Percentiles rank a stretch among this genome's conserved stretches.
Evolutionary conservation across 352 stramenopile species (phyloP).

Genomic region (Pythium brachiatum): DNA sequence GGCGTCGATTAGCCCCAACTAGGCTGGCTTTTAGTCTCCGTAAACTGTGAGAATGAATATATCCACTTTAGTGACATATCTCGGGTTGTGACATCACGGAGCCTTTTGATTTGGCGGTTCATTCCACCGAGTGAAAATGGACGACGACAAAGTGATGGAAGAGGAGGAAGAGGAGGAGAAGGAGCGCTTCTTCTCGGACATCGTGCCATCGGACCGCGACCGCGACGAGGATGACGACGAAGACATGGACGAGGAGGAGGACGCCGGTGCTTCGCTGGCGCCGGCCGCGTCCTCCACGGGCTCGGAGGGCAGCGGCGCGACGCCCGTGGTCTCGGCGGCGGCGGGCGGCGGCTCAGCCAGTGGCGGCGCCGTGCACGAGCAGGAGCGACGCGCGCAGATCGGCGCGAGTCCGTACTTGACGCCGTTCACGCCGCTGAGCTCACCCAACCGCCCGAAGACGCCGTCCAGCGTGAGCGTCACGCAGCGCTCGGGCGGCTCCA

Average conservation of each 20-base stretch:
- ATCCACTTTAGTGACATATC: not conserved
- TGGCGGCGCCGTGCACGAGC: slow-evolving; percentile 24
- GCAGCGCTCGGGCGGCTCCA: slow-evolving; percentile 20
- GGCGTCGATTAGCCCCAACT: slow-evolving; percentile 10
- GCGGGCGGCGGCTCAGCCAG: slow-evolving; percentile 10
- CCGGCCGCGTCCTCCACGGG: slow-evolving; percentile 17
- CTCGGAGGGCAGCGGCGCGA: slow-evolving; percentile 13
- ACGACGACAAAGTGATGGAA: slow-evolving; percentile 30
- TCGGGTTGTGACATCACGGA: not conserved
- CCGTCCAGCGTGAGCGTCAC: slow-evolving; percentile 35
- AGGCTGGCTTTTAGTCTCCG: not conserved
- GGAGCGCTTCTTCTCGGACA: slow-evolving; percentile 26
- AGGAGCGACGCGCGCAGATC: slow-evolving; percentile 61
- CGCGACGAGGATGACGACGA: slow-evolving; percentile 17
- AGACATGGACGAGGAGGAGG: slow-evolving; percentile 18
- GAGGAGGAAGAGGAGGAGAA: slow-evolving; percentile 25
- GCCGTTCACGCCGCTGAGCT: slow-evolving; percentile 69
- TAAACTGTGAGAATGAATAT: not conserved
- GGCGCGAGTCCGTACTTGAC: slow-evolving; percentile 60
- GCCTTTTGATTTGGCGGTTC: not conserved
- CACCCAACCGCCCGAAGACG: slow-evolving; percentile 51
- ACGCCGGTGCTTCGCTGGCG: slow-evolving; percentile 11
- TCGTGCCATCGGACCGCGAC: slow-evolving; percentile 15
- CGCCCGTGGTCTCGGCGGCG: slow-evolving; percentile 1
- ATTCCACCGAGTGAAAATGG: slow-evolving; percentile 6